A percentile compares a stretch with the other conserved stretches of the same genome.
Conservation (phyloP, 1,139 yeast species). For the Taphrina pruni region DNA sequence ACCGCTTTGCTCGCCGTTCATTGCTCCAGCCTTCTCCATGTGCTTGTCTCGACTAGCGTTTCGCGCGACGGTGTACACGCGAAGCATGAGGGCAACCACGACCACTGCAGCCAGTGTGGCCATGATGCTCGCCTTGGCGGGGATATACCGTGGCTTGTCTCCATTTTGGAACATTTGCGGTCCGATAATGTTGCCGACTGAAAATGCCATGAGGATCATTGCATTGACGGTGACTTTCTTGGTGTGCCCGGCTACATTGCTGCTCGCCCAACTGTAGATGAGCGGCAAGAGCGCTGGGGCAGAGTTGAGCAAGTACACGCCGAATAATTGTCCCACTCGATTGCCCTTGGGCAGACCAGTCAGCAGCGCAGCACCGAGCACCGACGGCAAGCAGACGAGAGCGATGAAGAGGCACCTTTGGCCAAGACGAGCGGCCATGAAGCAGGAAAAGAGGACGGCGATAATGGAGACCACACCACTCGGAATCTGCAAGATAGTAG, state of each 20-base stretch:
- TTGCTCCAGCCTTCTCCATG: not conserved
- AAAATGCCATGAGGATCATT: constrained; percentile 59
- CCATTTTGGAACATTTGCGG: constrained; percentile 59
- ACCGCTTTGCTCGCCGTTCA: constrained; percentile 24
- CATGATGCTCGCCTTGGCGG: constrained; percentile 55
- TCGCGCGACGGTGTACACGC: constrained; percentile 52
- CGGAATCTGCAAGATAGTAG: constrained; percentile 49
- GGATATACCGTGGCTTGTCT: constrained; percentile 60
- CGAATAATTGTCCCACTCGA: constrained; percentile 47
- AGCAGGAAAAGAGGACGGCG: constrained; percentile 45
- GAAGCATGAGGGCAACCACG: constrained; percentile 49
- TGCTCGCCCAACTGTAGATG: constrained; percentile 57
- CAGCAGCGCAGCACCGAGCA: constrained; percentile 48
- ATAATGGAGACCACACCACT: constrained; percentile 47
- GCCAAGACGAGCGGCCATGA: constrained; percentile 43
- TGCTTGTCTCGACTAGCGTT: constrained; percentile 48
- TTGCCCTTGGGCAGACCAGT: constrained; percentile 46
- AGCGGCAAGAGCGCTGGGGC: constrained; percentile 57
- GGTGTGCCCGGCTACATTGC: constrained; percentile 66
- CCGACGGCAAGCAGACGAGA: constrained; percentile 48
- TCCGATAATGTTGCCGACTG: constrained; percentile 64
- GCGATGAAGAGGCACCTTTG: constrained; percentile 42
- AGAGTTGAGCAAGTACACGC: constrained; percentile 49
- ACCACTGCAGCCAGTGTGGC: constrained; percentile 53
- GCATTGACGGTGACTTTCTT: constrained; percentile 58